Evolutionary conservation across 805 yeast species (phyloP), one percentile per base, ranked within the genome.

Genomic region (Starmerella floris): DNA sequence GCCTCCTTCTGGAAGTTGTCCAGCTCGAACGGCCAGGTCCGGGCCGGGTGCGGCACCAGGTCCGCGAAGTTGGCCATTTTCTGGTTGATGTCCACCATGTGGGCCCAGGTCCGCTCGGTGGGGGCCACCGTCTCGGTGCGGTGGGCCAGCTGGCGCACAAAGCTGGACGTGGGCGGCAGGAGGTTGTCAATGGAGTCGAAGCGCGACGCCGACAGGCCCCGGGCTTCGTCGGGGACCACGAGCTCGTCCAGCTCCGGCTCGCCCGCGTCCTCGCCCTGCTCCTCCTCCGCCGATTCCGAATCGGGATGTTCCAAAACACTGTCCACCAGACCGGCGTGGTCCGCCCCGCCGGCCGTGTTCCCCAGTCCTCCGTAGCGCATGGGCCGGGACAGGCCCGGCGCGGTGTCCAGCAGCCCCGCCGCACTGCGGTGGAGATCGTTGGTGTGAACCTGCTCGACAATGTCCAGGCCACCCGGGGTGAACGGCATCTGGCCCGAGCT

Each of bases 1-100:
- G 99, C 98, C 62, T 91, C 97, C 57, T 91, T 85, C 59, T 91
- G 99, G 63, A 91, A 91, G 27, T 81, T 78, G 63, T 91, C 99
- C 37, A 91, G 68, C 58, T 85, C 88, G 56, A 91, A 91, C 0
- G 98, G 96, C 91, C 94, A 91, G 34, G 70, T 75, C 40, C 95
- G 67, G 0, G 98, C 98, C 67, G 88, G 88, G 48, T 82, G 77
- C 0, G 98, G 97, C 5, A 91, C 84, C 39, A 91, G 65, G 54
- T 87, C 95, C 17, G 73, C 68, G 57, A 91, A 91, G 59, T 91
- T 85, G 21, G 79, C 82, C 43, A 91, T 74, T 46, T 72, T 74
- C 55, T 84, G 93, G 55, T 82, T 76, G 38, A 91, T 63, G 53
- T 91, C 95, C 10, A 91, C 95, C 32, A 83, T 76, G 62, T 91